Evolutionary conservation across 2,329 filamentous ascomycete genomes (phyloP).

Genomic region (Cladophialophora yegresii): DNA sequence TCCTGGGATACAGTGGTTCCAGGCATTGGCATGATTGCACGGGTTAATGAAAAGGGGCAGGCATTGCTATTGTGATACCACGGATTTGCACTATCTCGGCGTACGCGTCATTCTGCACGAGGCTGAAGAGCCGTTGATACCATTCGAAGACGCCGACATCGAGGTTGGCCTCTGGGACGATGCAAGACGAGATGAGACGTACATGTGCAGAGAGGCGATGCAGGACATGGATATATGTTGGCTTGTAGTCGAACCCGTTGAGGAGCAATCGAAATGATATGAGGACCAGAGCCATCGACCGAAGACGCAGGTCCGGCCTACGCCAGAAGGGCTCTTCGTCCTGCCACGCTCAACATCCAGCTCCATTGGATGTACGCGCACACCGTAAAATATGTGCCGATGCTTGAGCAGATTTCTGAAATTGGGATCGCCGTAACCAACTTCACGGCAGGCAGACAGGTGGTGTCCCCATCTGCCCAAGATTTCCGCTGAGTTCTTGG

Average conservation of each 20-base stretch:
- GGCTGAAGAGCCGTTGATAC: not conserved
- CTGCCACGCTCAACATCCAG: not conserved
- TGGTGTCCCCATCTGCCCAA: not conserved
- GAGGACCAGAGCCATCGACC: not conserved
- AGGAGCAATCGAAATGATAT: not conserved
- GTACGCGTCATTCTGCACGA: not conserved
- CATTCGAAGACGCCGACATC: not conserved
- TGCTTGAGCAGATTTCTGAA: not conserved
- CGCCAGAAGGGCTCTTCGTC: not conserved
- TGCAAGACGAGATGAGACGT: not conserved
- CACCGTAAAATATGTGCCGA: not conserved
- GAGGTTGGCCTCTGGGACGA: not conserved
- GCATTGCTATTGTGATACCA: not conserved
- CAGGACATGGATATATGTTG: not conserved
- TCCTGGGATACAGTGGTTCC: not conserved
- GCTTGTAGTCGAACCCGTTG: not conserved
- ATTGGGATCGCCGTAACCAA: not conserved
- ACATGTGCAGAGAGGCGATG: not conserved
- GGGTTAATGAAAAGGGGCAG: not conserved
- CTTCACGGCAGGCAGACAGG: not conserved
- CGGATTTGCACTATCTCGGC: not conserved
- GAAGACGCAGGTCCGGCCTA: not conserved
- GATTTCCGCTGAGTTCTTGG: constrained; percentile 11
- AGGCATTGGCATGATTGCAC: not conserved
- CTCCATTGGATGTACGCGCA: not conserved